Evolutionary conservation across 2,329 filamentous ascomycete genomes (phyloP).

Genomic region (Acrodontium crateriforme): DNA sequence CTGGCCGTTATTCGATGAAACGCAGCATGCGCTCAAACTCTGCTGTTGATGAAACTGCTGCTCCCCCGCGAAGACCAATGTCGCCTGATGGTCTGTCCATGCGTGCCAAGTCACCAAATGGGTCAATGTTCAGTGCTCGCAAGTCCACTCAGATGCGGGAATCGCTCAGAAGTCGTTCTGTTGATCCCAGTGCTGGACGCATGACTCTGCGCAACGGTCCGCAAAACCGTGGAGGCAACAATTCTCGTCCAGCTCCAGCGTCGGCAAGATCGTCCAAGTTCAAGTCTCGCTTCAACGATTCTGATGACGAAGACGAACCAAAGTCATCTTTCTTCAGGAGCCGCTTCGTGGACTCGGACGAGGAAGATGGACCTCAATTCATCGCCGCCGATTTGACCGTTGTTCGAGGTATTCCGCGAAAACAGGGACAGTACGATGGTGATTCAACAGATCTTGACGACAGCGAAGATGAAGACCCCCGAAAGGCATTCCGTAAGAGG

Average conservation of each 20-base stretch:
- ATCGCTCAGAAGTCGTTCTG: constrained; percentile 15
- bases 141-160: constrained; percentile 13
- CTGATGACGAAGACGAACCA: constrained; percentile 45
- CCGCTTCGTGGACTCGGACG: constrained; percentile 36
- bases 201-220: constrained; percentile 10
- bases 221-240: constrained; percentile 1
- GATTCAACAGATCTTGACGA: constrained; percentile 41
- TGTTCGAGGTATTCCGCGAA: constrained; percentile 47
- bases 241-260: constrained; percentile 2
- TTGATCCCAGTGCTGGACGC: constrained; percentile 9
- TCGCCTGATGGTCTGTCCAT: constrained; percentile 42
- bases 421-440: constrained; percentile 40
- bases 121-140: constrained; percentile 34
- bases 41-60: constrained; percentile 23
- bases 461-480: constrained; percentile 19
- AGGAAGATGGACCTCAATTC: constrained; percentile 36
- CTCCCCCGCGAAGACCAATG: constrained; percentile 27
- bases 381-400: constrained; percentile 30
- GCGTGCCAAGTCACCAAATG: constrained; percentile 54
- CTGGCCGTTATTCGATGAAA: constrained; percentile 47
- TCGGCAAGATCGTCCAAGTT: constrained; percentile 11
- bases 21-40: constrained; percentile 53
- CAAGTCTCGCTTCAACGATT: constrained; percentile 52
- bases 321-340: constrained; percentile 27
- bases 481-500: constrained; percentile 31